These are phyloP conservation scores for Hortiboletus campestris DNA, from an alignment of 768 basidiomycete genomes.

Conservation along the genomic window DNA sequence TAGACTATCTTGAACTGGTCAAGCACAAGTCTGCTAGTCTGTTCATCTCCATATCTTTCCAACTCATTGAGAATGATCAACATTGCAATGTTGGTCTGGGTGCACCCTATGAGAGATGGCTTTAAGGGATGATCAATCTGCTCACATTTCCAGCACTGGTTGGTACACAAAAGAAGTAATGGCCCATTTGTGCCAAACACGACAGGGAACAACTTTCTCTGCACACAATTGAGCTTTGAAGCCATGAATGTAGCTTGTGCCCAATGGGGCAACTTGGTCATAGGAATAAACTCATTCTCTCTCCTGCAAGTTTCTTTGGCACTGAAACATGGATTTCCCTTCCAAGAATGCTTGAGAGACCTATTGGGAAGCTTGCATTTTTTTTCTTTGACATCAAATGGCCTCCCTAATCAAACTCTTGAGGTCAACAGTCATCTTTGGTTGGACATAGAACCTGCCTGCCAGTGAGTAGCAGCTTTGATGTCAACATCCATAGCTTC, in stretches of 20 bases:
- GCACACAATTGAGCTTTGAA: constrained; percentile 81
- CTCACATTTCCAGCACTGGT: constrained; percentile 97
- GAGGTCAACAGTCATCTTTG: constrained; percentile 82
- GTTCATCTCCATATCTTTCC: constrained; percentile 80
- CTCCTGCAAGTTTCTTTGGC: constrained; percentile 66
- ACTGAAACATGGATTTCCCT: constrained; percentile 66
- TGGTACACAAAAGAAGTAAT: constrained; percentile 91
- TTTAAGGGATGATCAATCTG: neutral
- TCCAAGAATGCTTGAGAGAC: constrained; percentile 93
- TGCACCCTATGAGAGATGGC: constrained; percentile 12
- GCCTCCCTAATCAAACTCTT: constrained; percentile 89
- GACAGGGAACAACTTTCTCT: constrained; percentile 88
- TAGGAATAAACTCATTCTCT: constrained; percentile 69
- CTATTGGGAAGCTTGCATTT: constrained; percentile 97
- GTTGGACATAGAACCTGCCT: too few species aligned
- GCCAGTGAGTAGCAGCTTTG: constrained; percentile 42
- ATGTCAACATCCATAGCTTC: constrained; percentile 84
- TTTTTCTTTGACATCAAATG: constrained; percentile 98
- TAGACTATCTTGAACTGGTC: constrained; percentile 96
- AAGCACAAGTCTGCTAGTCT: constrained; percentile 76
- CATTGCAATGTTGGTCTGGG: constrained; percentile 96
- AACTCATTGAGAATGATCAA: constrained; percentile 91
- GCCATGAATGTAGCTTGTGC: constrained; percentile 83
- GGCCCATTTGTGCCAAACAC: constrained; percentile 96
- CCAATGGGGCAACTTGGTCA: constrained; percentile 80